Evolutionary conservation across 2,329 filamentous ascomycete species (phyloP), one percentile per base, ranked within the genome.

Genomic region (Fusarium torreyae): DNA sequence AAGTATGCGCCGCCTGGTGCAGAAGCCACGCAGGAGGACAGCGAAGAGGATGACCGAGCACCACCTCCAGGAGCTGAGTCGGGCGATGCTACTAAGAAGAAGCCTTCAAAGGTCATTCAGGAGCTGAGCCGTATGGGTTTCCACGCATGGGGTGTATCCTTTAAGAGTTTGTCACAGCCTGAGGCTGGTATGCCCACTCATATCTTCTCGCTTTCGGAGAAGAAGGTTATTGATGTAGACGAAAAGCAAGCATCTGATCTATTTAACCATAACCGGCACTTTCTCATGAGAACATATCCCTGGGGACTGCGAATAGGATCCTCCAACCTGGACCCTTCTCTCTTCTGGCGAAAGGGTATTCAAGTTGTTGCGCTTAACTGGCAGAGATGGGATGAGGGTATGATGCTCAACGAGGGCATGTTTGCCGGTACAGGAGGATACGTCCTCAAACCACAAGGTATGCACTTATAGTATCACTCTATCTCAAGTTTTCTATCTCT

Each of bases 361-460:
- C 94, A 98, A 79, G 91, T 98, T 72, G 94, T 97, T 2, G 94
- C 94, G 0, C 83, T 98, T 64, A 98, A 98, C 81, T 98, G 94
- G 93, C 94, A 98, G 79, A 91, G 90, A 65, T 90, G 92, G 79
- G 94, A 98, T 75, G 91, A 93, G 72, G 94, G 93, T 33, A 97
- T 97, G 91, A 98, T 98, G 95, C 86, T 97, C 15, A 98, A 98
- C 76, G 91, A 96, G 76, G 94, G 89, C 72, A 96, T 97, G 93
- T 97, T 97, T 79, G 87, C 89, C 3, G 92, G 91, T 13, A 93
- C 92, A 1, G 86, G 86, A n/a, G 94, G 94, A 22, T 98, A 94
- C 83, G 89, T 96, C 3, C 84, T 97, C 40, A 98, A 98, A 79
- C 94, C 94, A 0, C 81, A 87, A 68, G 92, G 91, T 85, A 75